phyloP scores from a whole-genome alignment of 2,329 filamentous ascomycete genomes.

The Parasarocladium wereldwijsianum region DNA sequence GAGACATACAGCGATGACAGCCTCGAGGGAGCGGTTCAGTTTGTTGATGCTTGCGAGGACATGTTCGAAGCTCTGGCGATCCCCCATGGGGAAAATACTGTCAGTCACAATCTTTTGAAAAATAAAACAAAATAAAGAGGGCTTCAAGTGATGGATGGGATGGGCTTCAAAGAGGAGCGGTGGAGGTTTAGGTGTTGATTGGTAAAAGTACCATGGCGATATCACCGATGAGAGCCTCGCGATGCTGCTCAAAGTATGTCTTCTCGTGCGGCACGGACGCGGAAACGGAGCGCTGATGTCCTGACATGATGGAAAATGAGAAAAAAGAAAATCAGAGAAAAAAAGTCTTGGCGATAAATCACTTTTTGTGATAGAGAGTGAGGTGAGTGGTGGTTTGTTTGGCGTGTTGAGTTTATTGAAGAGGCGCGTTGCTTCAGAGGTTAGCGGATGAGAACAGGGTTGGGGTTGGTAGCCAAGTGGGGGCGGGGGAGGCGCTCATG shows the following conservation, averaged over 20 bases:
- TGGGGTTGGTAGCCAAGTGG: too few species aligned
- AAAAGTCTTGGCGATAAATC: neutral
- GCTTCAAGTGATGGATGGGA: too few species aligned
- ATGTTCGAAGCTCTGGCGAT: constrained; percentile 67
- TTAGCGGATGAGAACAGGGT: too few species aligned
- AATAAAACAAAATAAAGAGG: too few species aligned
- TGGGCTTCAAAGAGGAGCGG: too few species aligned
- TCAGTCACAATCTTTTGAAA: too few species aligned
- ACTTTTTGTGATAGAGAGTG: neutral
- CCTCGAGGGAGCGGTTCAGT: constrained; percentile 80
- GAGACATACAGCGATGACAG: constrained; percentile 63
- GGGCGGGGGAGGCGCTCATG: too few species aligned
- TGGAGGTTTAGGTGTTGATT: too few species aligned
- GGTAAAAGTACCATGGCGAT: constrained; percentile 47
- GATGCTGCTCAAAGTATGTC: constrained; percentile 63
- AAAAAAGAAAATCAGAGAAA: too few species aligned
- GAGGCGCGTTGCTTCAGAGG: neutral
- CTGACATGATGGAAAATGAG: constrained; percentile 15
- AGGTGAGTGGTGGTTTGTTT: neutral
- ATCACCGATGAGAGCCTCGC: constrained; percentile 55
- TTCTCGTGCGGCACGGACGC: constrained; percentile 23
- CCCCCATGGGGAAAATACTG: neutral
- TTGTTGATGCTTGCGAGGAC: constrained; percentile 94
- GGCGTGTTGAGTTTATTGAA: neutral
- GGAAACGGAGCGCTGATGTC: constrained; percentile 14